Evolutionary conservation across 2,329 filamentous ascomycete genomes (phyloP), one percentile per base, ranked within the genome.

Genomic region (Colletotrichum horii): DNA sequence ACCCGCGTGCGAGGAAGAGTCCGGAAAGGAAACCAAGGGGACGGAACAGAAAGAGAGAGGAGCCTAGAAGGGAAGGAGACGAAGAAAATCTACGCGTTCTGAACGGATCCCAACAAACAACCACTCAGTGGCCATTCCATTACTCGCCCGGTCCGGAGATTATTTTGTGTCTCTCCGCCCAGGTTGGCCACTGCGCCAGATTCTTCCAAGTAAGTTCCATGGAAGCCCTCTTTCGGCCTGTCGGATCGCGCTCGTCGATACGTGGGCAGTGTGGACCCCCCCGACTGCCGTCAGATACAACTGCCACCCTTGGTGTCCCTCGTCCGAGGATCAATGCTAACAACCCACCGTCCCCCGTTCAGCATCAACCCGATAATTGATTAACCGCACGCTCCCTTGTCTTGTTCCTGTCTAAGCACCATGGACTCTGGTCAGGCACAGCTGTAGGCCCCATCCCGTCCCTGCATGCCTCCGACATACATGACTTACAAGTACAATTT

Each of bases 401-500:
- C 79, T 83, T 80, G 77, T 77, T 65, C 74, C 78, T 79, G 79
- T 80, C 77, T 80, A 80, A 79, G 81, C 83, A 83, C 81, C 84
- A 90, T 91, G 89, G 87, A 90, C 80, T 84, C 88, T 77, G 86
- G 83, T 80, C 88, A 90, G 80, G 83, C 86, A 81, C 87, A 89
- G 80, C 81, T 90, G 89, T 91, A 89, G 83, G 89, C 78, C 80
- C 78, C 78, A 78, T 78, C 75, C 77, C 43, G 70, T 65, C 78
- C 43, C 71, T 61, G 69, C 48, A 76, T 52, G 76, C 76, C 71
- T 78, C 67, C 73, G 78, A 76, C 77, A 76, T 78, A 79, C 66
- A 75, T 72, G 74, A 76, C 75, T 76, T 80, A 81, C 87, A 88
- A 83, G 88, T 83, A 82, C 78, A 78, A 75, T 78, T 75, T 80